phyloP scores from a whole-genome alignment of 1,284 basidiomycete genomes.

The Austropuccinia psidii region DNA sequence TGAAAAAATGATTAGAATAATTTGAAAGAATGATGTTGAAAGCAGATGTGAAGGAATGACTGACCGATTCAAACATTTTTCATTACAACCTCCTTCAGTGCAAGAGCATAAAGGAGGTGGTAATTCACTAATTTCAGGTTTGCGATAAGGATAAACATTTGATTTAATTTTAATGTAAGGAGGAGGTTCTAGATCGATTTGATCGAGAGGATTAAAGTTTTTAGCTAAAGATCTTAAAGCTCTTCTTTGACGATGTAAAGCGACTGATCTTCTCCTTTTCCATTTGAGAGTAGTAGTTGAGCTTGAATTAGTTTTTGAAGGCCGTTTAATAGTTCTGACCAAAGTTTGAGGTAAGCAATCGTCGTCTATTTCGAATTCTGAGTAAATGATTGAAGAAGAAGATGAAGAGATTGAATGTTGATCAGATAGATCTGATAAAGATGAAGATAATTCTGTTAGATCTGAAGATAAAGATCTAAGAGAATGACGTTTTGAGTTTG shows the following conservation, averaged over 20 bases:
- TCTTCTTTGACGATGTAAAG: not conserved
- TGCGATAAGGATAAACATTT: constrained; percentile 26
- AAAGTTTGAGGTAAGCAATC: constrained; percentile 29
- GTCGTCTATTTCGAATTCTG: constrained; percentile 25
- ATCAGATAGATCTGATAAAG: constrained; percentile 4
- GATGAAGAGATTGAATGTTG: not conserved
- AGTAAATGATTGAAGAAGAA: constrained; percentile 10
- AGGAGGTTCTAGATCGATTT: not conserved
- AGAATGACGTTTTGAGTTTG: not conserved
- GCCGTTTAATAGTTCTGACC: constrained; percentile 6
- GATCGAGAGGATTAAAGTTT: not conserved
- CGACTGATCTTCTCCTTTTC: not conserved
- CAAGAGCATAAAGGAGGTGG: constrained; percentile 32
- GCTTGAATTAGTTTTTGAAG: not conserved
- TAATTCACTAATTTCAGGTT: constrained; percentile 13
- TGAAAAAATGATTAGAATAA: not conserved
- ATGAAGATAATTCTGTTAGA: constrained; percentile 25
- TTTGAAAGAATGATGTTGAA: not conserved
- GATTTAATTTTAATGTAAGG: constrained; percentile 35
- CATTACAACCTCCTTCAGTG: constrained; percentile 26
- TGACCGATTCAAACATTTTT: constrained; percentile 31
- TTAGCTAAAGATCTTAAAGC: not conserved
- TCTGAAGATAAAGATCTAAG: constrained; percentile 20
- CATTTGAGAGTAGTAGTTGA: not conserved
- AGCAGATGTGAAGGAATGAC: not conserved